These are phyloP conservation scores for Cyberlindnera maclurae DNA, from an alignment of 805 yeast genomes.

Conservation along the genomic window DNA sequence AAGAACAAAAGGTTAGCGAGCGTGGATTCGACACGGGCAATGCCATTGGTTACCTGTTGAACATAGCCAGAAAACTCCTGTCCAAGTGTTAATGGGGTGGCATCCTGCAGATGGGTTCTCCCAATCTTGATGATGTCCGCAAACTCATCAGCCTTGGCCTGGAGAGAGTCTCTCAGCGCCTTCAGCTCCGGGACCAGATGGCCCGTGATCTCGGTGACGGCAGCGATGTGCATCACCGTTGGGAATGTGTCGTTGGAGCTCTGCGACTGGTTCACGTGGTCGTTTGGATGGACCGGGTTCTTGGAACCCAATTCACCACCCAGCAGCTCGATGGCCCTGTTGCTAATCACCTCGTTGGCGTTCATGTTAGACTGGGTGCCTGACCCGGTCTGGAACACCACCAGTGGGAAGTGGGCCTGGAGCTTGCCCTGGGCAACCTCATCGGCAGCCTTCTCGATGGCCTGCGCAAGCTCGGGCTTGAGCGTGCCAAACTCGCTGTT, in stretches of 20 bases:
- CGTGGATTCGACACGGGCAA: conserved; percentile 71
- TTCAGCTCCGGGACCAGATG: conserved; percentile 75
- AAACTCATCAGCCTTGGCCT: conserved; percentile 76
- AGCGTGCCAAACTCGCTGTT: conserved; percentile 75
- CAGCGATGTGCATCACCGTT: conserved; percentile 99
- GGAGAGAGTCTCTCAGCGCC: conserved; percentile 70
- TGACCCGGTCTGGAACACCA: conserved; percentile 97
- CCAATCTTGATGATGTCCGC: conserved; percentile 91
- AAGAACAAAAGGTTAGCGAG: conserved; percentile 72
- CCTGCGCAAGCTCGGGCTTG: conserved; percentile 76
- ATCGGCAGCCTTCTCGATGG: conserved; percentile 90
- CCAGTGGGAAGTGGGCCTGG: conserved; percentile 92
- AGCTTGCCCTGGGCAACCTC: conserved; percentile 92
- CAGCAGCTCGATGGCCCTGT: conserved; percentile 93
- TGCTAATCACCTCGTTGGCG: conserved; percentile 97
- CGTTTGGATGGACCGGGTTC: conserved; percentile 95
- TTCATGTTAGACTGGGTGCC: conserved; percentile 99
- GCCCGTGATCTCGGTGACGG: conserved; percentile 78
- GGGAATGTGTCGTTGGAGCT: conserved; percentile 99
- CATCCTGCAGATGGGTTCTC: conserved; percentile 98
- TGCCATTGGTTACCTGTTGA: conserved; percentile 87
- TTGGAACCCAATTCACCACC: conserved; percentile 93
- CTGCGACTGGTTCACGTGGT: conserved; percentile 97
- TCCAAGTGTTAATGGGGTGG: conserved; percentile 95
- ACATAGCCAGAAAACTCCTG: conserved; percentile 98